Evolutionary conservation across 306 rosid genomes (phyloP), one percentile per base, ranked within the genome.

Genomic region (Rosa multiflora): DNA sequence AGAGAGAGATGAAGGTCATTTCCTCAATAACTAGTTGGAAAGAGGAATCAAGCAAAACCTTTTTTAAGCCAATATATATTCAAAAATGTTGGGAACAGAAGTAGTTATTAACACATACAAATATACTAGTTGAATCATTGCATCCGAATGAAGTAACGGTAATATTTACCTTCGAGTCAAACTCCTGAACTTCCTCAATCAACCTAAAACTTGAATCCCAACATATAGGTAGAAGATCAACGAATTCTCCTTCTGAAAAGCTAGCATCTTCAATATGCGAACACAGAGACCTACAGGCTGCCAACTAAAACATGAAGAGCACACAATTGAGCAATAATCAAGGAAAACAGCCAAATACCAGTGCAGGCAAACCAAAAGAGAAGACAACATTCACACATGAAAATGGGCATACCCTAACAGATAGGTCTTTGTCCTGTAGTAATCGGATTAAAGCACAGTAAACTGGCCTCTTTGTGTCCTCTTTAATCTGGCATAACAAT

Each of bases 261-360:
- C 90, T 92, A 78, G 95, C 99, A 88, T 94, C 97, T 88, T 94
- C 99, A 76, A 92, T 78, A 83, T 94, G 87, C 46, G 79, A 87
- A 83, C 99, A 94, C 87, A 94, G 72, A 51, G 99, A 89, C 76
- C 99, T 95, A 86, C 97, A 91, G 51, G 97, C 97, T 87, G 99
- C 99, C 89, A 94, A 82, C 99, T 94, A 79, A 82, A 87, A 74
- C 52, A 81, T 82, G 21, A 47, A 64, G 83, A 74, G 79, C 74
- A 70, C 53, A 79, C 13, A n/a, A 77, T 66, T 68, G 63, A 81
- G 85, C 82, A 76, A 78, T 79, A 61, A 49, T 76, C 72, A 11
- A 55, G 23, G 15, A 23, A 47, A 18, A 58, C 42, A 76, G 63
- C 76, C 44, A 10, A 48, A 26, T 69, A 56, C 49, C 35, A 72